Percentiles rank a stretch among this genome's conserved stretches.
phyloP scores from a whole-genome alignment of 2,329 filamentous ascomycete genomes.

The Dothistroma septosporum region DNA sequence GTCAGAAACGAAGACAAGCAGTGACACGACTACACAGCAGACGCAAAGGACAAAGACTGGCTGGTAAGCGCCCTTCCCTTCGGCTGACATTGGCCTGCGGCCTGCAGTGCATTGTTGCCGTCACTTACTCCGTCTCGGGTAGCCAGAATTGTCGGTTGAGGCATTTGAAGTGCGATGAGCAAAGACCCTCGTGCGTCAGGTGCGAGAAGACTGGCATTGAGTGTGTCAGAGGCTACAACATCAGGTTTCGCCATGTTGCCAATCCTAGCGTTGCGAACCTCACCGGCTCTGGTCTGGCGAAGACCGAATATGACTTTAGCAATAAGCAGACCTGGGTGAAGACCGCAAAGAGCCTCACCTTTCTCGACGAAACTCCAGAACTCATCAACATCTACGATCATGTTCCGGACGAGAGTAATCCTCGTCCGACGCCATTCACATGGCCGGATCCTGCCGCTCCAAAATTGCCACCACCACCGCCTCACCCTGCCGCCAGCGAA shows the following conservation, averaged over 20 bases:
- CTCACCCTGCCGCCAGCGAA: background rate
- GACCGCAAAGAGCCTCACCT: constrained; percentile 29
- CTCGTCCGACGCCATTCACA: constrained; percentile 10
- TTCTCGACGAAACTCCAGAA: constrained; percentile 33
- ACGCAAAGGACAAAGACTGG: constrained; percentile 26
- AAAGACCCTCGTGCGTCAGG: constrained; percentile 27
- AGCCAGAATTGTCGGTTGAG: constrained; percentile 29
- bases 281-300: constrained; percentile 26
- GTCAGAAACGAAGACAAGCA: constrained; percentile 1
- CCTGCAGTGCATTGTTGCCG: background rate
- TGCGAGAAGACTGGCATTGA: constrained; percentile 32
- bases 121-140: background rate
- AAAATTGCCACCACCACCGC: background rate
- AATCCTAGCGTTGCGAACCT: constrained; percentile 29
- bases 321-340: constrained; percentile 32
- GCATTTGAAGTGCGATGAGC: constrained; percentile 33
- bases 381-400: constrained; percentile 33
- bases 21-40: constrained; percentile 1
- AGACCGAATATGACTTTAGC: constrained; percentile 32
- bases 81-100: constrained; percentile 1
- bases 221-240: constrained; percentile 32
- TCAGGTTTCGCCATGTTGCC: constrained; percentile 32
- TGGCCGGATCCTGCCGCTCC: constrained; percentile 9
- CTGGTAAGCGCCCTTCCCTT: constrained; percentile 19
- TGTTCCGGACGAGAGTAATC: constrained; percentile 22